Base-by-base conservation (phyloP, 257 asterid species). In the Fraxinus excelsior region DNA sequence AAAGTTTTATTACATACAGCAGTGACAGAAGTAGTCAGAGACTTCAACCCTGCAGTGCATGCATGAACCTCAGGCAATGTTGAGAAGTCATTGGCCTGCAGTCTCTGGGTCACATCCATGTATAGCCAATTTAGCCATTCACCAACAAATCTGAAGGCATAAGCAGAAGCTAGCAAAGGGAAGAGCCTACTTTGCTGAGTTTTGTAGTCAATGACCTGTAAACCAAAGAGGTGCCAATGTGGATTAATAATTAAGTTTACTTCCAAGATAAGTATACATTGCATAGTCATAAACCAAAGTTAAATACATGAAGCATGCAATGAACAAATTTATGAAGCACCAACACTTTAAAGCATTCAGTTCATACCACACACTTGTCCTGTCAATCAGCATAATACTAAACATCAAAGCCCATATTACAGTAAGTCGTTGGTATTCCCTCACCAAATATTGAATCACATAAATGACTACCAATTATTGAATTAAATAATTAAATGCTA, bases 11-110 rank as follows among this genome's bases (percentile, higher is more conserved):
- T 28, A 87, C 98, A 89, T 90, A 93, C 99, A 80, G 99, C 98
- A 77, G 99, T 96, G 72, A 75, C 87, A 80, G 96, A 58, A 69
- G 99, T 96, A 34, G 99, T 96, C 87, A 96, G 84, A 76, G 99
- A 96, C 88, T 96, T 96, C 93, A 96, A 85, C 80, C 99, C 99
- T n/a, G 99, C 99, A 66, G 99, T 96, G 86, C 99, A 96, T 74
- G 99, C 97, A 85, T 96, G 99, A 76, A 82, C 97, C 85, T 96
- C 98, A 6, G 98, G 97, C 94, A 96, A 83, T 65, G 97, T 96
- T 60, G 98, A 88, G 84, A 87, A 96, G 85, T 96, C 98, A 80
- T 83, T 87, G 80, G 91, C 92, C 81, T 89, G 91, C 85, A 96
- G 83, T 80, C 92, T 90, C 87, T 85, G 86, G 32, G 90, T 89